Evolutionary conservation across 2,329 filamentous ascomycete genomes (phyloP).

Genomic region (Leptodontidium sp.): DNA sequence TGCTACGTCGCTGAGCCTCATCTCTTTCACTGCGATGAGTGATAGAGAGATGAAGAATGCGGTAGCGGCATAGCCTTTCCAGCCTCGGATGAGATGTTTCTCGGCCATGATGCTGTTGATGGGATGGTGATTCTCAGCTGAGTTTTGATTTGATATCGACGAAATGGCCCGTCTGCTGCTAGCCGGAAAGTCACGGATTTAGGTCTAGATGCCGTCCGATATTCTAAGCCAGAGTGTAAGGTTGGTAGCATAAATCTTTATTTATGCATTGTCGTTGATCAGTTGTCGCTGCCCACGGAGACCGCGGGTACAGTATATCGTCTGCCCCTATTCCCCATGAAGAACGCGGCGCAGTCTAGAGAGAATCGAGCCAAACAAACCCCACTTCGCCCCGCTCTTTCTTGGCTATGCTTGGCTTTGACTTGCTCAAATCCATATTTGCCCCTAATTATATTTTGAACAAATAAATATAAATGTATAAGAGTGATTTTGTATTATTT

Average conservation of each 20-base stretch:
- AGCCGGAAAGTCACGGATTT: no score
- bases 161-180: no score
- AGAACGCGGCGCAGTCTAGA: neutral
- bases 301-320: neutral
- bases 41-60: constrained; percentile 4
- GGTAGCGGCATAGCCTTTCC: neutral
- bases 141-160: no score
- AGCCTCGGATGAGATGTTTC: neutral
- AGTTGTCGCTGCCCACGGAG: neutral
- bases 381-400: neutral
- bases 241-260: no score
- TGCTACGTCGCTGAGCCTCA: neutral
- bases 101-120: constrained; percentile 4
- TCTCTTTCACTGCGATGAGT: constrained; percentile 7
- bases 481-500: no score
- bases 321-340: neutral
- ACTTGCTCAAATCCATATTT: neutral
- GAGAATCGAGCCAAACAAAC: neutral
- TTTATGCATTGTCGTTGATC: neutral
- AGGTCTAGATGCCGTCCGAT: no score
- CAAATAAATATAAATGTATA: no score
- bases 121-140: neutral
- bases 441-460: neutral
- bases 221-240: no score
- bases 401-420: constrained; percentile 4